Evolutionary conservation across 2,329 filamentous ascomycete species (phyloP).

Genomic region (Nectriaceae sp.): DNA sequence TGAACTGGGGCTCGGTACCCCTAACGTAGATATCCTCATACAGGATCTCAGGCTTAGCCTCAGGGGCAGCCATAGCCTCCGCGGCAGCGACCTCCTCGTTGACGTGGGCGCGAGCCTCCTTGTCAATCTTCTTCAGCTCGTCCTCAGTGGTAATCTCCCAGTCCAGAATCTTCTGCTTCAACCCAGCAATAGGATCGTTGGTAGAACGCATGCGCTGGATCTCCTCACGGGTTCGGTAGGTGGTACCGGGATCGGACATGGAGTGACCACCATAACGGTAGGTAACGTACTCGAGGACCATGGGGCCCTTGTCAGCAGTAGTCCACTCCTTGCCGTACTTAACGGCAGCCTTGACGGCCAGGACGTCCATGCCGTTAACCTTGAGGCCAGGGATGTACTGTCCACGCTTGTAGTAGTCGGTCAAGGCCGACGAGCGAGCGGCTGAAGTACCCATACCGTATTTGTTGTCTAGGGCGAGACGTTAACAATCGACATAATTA

Average conservation of each 20-base stretch:
- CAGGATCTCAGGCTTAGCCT: constrained; percentile 77
- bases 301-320: constrained; percentile 79
- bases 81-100: constrained; percentile 88
- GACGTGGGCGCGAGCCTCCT: constrained; percentile 83
- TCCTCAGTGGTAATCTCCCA: constrained; percentile 92
- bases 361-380: constrained; percentile 99
- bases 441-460: constrained; percentile 99
- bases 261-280: constrained; percentile 99
- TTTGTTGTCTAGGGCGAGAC: constrained; percentile 84
- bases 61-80: constrained; percentile 83
- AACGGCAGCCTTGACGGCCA: constrained; percentile 95
- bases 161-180: constrained; percentile 97
- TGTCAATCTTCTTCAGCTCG: constrained; percentile 94
- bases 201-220: constrained; percentile 99
- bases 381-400: constrained; percentile 99
- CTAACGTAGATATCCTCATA: constrained; percentile 80
- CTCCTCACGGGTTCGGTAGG: constrained; percentile 98
- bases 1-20: constrained; percentile 71
- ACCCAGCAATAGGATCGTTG: constrained; percentile 95
- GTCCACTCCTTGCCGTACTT: constrained; percentile 92
- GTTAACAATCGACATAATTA: constrained; percentile 7
- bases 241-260: constrained; percentile 99
- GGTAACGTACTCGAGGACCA: constrained; percentile 98
- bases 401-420: constrained; percentile 99
- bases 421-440: constrained; percentile 88